Base-by-base conservation (phyloP, 2,329 filamentous ascomycete species). In the Cordyceps cateniannulata region DNA sequence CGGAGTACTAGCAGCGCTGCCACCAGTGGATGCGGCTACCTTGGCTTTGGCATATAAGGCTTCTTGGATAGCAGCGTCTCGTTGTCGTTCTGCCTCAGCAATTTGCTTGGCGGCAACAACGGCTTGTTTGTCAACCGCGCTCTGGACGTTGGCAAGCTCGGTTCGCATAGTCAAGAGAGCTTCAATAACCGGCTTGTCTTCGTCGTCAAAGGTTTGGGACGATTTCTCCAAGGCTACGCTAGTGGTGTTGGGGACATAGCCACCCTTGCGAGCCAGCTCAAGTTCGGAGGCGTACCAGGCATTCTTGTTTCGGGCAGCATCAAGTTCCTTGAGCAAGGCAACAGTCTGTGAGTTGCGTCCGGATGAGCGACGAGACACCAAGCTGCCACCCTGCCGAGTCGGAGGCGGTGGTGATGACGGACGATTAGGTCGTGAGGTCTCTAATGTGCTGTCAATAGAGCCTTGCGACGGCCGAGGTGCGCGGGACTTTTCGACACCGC, bases 221-320 rank as follows among this genome's bases (percentile, higher is more conserved):
- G 83, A 81, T 63, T 89, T 86, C 66, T 98, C 93, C 25, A 96
- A 78, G 0, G 86, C 81, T 16, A 91, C 86, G 69, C 85, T 90
- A 27, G 86, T 85, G 3, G 85, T 79, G 64, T 85, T 91, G 18
- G 90, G 84, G 7, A 85, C 82, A 69, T 98, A 99, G 5, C 95
- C 95, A 45, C 91, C 85, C 74, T 96, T 96, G 54, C 90, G 86
- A 7, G 95, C 96, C 64, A 99, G 79, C 62, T 96, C 91, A 50
- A 99, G 80, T 74, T 99, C 95, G 0, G 93, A 97, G 8, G 92
- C 91, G 73, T 96, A 97, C 95, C 95, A 99, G 0, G 93, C 93
- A 74, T 96, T 98, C 56, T 90, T 85, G 69, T 89, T 95, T 68
- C 91, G 90, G 3, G 88, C 83, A 9, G 86, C 81, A 70, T 99